Percentiles rank a stretch among this genome's conserved stretches.
phyloP scores from a whole-genome alignment of 805 yeast genomes.

The Starmera dryadoides region DNA sequence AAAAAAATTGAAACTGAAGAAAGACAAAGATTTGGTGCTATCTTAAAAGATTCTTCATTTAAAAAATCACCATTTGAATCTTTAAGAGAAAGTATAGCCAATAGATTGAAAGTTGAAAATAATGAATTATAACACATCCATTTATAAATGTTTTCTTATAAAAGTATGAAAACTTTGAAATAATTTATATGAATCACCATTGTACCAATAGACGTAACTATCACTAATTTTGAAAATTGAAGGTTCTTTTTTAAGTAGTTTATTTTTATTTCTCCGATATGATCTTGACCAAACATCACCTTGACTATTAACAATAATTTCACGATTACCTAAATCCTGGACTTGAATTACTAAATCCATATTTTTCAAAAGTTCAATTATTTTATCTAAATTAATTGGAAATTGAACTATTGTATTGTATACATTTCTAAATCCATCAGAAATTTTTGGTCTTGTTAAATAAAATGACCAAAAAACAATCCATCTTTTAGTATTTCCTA shows the following conservation, averaged over 20 bases:
- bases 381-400: conserved; percentile 6
- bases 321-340: not conserved
- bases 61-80: conserved; percentile 59
- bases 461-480: conserved; percentile 19
- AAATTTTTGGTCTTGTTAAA: conserved; percentile 7
- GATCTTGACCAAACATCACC: conserved; percentile 21
- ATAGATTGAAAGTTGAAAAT: conserved; percentile 8
- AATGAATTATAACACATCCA: not conserved
- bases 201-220: conserved; percentile 10
- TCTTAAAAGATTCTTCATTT: conserved; percentile 47
- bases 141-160: conserved; percentile 1
- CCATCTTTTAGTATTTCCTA: conserved; percentile 19
- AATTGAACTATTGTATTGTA: conserved; percentile 9
- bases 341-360: not conserved
- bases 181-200: conserved; percentile 7
- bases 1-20: conserved; percentile 51
- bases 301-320: conserved; percentile 1
- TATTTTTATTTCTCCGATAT: conserved; percentile 11
- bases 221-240: conserved; percentile 7
- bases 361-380: conserved; percentile 1
- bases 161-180: conserved; percentile 19
- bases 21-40: conserved; percentile 47
- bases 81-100: conserved; percentile 47
- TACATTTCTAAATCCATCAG: conserved; percentile 2
- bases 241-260: not conserved